These are phyloP conservation scores for Viola pubescens DNA, from an alignment of 441 rosid species.

Conservation along the genomic window DNA sequence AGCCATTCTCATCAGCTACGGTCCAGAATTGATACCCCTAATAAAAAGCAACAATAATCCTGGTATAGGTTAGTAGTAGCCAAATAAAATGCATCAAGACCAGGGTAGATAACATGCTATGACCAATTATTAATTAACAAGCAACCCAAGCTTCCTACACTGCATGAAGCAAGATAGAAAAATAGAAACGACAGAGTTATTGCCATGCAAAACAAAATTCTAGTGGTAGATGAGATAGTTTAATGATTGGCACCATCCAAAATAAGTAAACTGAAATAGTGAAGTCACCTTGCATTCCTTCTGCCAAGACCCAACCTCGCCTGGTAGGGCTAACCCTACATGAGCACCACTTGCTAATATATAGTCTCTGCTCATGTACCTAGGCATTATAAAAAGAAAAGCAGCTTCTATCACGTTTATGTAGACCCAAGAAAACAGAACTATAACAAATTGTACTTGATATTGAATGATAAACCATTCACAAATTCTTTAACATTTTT, in stretches of 20 bases:
- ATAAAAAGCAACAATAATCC: neutral
- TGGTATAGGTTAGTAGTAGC: too few species aligned
- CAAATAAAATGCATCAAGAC: too few species aligned
- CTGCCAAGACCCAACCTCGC: conserved; percentile 86
- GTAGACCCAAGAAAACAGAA: neutral
- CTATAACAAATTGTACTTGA: neutral
- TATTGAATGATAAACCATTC: too few species aligned
- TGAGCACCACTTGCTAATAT: conserved; percentile 50
- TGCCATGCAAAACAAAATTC: too few species aligned
- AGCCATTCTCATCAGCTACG: conserved; percentile 43
- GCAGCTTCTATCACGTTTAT: neutral
- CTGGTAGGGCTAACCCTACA: conserved; percentile 71
- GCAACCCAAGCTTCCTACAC: too few species aligned
- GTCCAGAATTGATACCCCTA: conserved; percentile 69
- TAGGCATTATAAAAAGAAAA: conserved; percentile 17
- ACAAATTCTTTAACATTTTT: neutral
- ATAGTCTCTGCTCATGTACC: conserved; percentile 35
- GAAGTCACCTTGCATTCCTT: conserved; percentile 61
- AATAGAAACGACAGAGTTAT: too few species aligned
- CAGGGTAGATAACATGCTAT: too few species aligned
- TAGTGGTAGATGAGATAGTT: too few species aligned
- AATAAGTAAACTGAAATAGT: neutral
- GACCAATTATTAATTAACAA: too few species aligned
- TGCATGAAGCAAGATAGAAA: too few species aligned
- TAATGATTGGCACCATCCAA: neutral